Evolutionary conservation across 768 basidiomycete genomes (phyloP).

Genomic region (Tylopilus balloui): DNA sequence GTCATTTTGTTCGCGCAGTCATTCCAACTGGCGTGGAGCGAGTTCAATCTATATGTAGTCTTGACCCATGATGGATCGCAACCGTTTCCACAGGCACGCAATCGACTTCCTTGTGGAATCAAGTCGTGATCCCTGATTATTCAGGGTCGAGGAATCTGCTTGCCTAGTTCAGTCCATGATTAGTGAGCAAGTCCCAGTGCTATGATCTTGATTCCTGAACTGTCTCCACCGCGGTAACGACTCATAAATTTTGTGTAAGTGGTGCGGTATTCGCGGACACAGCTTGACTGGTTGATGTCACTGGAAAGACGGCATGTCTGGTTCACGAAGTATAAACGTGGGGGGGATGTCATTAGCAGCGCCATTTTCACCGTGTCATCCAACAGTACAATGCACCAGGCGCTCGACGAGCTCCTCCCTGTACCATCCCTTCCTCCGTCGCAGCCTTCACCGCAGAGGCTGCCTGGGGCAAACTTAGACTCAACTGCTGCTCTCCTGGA

Average conservation of each 20-base stretch:
- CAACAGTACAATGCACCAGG: not conserved
- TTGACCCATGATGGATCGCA: too few relatives aligned
- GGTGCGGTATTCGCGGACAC: not conserved
- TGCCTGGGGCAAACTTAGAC: constrained; percentile 24
- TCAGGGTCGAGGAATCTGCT: not conserved
- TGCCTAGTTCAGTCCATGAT: not conserved
- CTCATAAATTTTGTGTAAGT: not conserved
- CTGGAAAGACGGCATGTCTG: not conserved
- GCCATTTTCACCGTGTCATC: constrained; percentile 9
- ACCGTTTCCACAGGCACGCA: not conserved
- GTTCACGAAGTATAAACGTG: not conserved
- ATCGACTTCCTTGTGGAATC: too few relatives aligned
- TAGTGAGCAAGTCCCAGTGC: constrained; percentile 3
- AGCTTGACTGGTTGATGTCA: not conserved
- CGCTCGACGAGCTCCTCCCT: constrained; percentile 24
- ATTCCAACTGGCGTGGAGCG: too few relatives aligned
- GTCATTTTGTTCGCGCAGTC: too few relatives aligned
- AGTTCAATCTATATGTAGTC: too few relatives aligned
- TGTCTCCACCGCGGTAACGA: not conserved
- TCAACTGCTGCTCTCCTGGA: constrained; percentile 25
- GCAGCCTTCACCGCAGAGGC: constrained; percentile 23
- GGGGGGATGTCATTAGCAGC: not conserved
- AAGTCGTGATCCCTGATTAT: not conserved
- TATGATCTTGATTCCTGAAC: not conserved
- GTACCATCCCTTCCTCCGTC: constrained; percentile 27